Evolutionary conservation across 495 filamentous ascomycete species (phyloP), one percentile per base, ranked within the genome.

Genomic region (Pseudotulostoma volvatum): DNA sequence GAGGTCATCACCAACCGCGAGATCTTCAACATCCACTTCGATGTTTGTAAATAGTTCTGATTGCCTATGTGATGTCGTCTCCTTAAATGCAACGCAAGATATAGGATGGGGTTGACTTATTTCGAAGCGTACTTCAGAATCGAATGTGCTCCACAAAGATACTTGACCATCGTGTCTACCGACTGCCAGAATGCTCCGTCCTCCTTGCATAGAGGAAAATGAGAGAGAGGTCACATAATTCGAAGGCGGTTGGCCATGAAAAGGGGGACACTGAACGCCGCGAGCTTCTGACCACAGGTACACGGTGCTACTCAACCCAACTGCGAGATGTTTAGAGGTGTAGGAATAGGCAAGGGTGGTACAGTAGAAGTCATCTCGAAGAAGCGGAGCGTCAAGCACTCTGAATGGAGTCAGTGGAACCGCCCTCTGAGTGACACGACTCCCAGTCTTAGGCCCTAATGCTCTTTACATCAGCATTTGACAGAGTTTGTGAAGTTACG

Each of bases 341-440:
- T 65, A 56, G 1, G 77, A 92, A 54, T 95, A 96, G 4, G 90
- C 84, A 36, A 97, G 68, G 5, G 85, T 68, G 0, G 87, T 86
- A 57, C 86, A 95, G 52, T 97, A 97, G 48, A 85, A 97, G 55
- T 97, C 92, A 53, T 97, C 90, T 18, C 84, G 71, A 34, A 96
- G 67, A 17, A 72, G 70, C 1, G 88, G 87, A 3, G 90, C 90
- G 61, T 94, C 84, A 9, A 97, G 62, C 2, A 94, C 85, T 56
- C 83, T 79, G 63, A 92, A 93, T 4, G 84, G 81, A 17, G 76
- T 73, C 7, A 64, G 63, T 4, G 84, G 81, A 14, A 88, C 64
- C 18, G 55, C 38, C 23, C 5, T 5, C 5, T 28, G 23, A 5
- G 23, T 11, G 23, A 11, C 11, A 11, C 23, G 5, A 28, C 23